Evolutionary conservation across 1,284 basidiomycete genomes (phyloP), one percentile per base, ranked within the genome.

Genomic region (Lentinus polychrous): DNA sequence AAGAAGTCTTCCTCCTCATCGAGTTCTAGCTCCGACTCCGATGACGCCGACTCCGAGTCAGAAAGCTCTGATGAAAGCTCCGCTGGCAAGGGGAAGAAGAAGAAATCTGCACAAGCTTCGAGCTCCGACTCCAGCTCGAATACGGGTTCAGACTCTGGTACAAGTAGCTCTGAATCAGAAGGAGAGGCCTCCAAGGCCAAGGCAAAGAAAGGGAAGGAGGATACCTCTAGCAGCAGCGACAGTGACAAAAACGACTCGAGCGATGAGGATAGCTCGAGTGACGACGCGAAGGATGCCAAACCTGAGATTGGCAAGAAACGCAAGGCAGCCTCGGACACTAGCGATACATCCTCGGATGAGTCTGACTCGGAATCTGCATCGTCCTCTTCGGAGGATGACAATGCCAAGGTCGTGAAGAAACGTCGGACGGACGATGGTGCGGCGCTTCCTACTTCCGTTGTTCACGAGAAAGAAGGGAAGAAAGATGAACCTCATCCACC

Each of bases 311-410:
- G 33, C 33, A 7, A 46, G 33, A 45, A 49, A 41, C 20, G 7
- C 27, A 42, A 51, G 31, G 37, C 51, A n/a, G 27, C 40, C 24
- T 52, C 46, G 10, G 48, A 49, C 18, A 18, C 18, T 6, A 48
- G 39, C 39, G 45, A 48, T 22, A 35, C 37, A n/a, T 41, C 39
- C 40, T 51, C 44, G 23, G 36, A 46, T 14, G 36, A 34, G 18
- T n/a, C 17, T 22, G 48, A 44, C 33, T 49, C 46, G 27, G 37
- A 42, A 23, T 52, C 51, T 8, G 15, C 42, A 34, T 56, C 55
- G 8, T 46, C 41, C 23, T 54, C 58, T 24, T 57, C 58, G 20
- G 50, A 54, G 45, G 62, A 50, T 14, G 49, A 49, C 15, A 24
- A 41, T 12, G 38, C 32, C 3, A 48, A 48, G 23, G 46, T 42